Conservation (phyloP, 345 rosid genomes). For the Acer saccharum region DNA sequence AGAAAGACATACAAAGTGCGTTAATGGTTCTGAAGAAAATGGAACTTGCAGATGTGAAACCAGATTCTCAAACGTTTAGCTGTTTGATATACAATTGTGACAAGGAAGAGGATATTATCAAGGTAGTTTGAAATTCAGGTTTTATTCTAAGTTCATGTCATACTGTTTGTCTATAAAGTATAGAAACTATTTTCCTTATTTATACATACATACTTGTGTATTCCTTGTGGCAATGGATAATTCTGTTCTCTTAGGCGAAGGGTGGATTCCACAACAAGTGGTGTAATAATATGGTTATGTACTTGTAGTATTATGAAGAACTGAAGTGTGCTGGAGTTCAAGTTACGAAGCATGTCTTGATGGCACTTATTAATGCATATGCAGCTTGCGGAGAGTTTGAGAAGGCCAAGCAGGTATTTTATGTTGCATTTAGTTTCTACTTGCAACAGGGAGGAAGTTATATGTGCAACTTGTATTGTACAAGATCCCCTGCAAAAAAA, state of each 20-base stretch:
- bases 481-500: background rate
- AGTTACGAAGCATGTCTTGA: conserved; percentile 57
- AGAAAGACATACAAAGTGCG: conserved; percentile 63
- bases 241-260: background rate
- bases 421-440: background rate
- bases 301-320: conserved; percentile 57
- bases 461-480: background rate
- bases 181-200: background rate
- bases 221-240: background rate
- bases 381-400: conserved; percentile 68
- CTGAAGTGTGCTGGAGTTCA: conserved; percentile 43
- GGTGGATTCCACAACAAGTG: background rate
- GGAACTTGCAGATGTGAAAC: conserved; percentile 67
- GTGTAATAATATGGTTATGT: conserved; percentile 18
- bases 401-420: conserved; percentile 80
- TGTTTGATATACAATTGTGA: conserved; percentile 60
- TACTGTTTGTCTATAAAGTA: background rate
- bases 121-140: conserved; percentile 47
- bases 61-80: conserved; percentile 74
- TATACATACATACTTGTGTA: background rate
- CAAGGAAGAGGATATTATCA: conserved; percentile 53
- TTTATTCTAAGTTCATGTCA: background rate
- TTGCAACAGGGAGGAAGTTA: background rate
- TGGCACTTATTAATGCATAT: conserved; percentile 79
- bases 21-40: conserved; percentile 63